Base-by-base conservation (phyloP, 2,329 filamentous ascomycete species). In the Apiospora aurea region DNA sequence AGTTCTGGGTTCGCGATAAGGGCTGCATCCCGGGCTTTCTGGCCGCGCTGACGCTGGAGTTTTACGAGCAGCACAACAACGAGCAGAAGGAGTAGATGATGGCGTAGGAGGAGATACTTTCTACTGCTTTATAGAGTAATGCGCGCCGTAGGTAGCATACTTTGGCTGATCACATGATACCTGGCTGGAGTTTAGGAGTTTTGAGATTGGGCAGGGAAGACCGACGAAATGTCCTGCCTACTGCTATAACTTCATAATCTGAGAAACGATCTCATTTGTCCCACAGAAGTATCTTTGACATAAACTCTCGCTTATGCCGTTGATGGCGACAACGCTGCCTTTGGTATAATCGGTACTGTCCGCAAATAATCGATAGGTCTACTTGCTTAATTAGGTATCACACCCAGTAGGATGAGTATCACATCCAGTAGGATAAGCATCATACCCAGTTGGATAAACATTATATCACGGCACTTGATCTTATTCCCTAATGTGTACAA, bases 1-100 rank as follows among this genome's bases (percentile, higher is more conserved):
- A 94, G 75, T 98, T 97, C 82, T 99, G 96, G 96, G 96, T 98
- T 0, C 90, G 97, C 78, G 95, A 96, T 77, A 91, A 95, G 84
- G 95, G 95, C 67, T 96, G 96, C 81, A 97, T 98, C 74, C 96
- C 96, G 5, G 96, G 95, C 71, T 97, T 98, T 81, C 82, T 98
- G 75, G 95, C 95, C 46, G 96, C 95, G 21, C 86, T 97, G 84
- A 98, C 95, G 51, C 82, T 98, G 79, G 95, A 98, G 83, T 97
- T 98, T 83, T 97, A 94, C 81, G 96, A 98, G 77, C 90, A 92
- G 83, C 66, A 68, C 13, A 44, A 46, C 4, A 34, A 26, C 1
- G 16, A 46, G 66, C 41, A 34, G 66, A 26, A 68, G 57, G 10
- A 29, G 41, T 67, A 67, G 43, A n/a, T 34, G n/a, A 5, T 34